Evolutionary conservation across 169 alveolate genomes (phyloP), one percentile per base, ranked within the genome.

Genomic region (Cryptosporidium sp.): DNA sequence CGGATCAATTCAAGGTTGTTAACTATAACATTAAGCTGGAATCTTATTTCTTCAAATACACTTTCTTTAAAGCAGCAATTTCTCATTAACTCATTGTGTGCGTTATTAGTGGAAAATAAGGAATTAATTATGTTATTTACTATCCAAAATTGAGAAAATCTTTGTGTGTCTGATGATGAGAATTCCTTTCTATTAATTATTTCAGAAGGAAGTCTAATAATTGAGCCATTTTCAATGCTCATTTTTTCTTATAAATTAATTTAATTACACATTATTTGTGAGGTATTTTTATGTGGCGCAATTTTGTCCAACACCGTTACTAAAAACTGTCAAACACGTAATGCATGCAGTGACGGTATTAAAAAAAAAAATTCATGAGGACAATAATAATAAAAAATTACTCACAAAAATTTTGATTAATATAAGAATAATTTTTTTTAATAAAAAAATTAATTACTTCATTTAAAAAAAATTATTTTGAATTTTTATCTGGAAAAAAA

Each of bases 141-240:
- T 23, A 80, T n/a, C 89, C 89, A 80, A 80, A 80, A 80, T 10
- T 80, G 89, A 14, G 89, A 80, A 80, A 62, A 14, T 39, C 44
- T 67, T 26, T 42, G 75, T 2, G 23, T n/a, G 4, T 62, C 60
- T 1, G 65, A 39, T 9, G 31, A 42, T 23, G 52, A 14, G 5
- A 29, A 26, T 21, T 80, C 75, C 26, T 56, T 53, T 60, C 68
- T 73, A 42, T 60, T 37, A 5, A 61, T 45, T 3, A 35, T 37
- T 23, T 62, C 51, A 12, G 51, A 1, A 18, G 45, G 61, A 10
- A 80, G 75, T n/a, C 31, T 31, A 35, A 80, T 80, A 23, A 65
- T 29, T 62, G 73, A 60, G 35, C 29, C 35, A 45, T 42, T 37
- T 16, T 80, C 65, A 53, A 14, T 33, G 21, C 39, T 51, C 85